A percentile compares a stretch with the other conserved stretches of the same genome.
phyloP scores from a whole-genome alignment of 78 protist species.

The Dictyostelium firmibasis region DNA sequence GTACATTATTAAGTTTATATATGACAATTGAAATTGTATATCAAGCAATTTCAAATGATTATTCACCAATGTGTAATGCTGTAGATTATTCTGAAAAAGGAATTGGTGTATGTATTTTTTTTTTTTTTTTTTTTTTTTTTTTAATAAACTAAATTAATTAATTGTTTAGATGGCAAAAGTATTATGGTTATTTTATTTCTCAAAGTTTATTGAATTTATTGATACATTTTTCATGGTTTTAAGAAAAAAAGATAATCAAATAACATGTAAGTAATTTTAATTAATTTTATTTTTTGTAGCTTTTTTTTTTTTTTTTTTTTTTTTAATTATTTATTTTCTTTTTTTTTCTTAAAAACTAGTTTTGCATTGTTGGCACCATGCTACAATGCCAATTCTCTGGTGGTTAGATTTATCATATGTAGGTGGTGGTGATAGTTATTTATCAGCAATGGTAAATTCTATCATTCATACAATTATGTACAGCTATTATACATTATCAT shows the following conservation, averaged over 20 bases:
- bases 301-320: not conserved
- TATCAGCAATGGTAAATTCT: conserved; percentile 65
- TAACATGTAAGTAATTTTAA: conserved; percentile 36
- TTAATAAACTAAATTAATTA: no score
- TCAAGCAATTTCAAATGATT: conserved; percentile 56
- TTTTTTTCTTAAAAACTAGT: not conserved
- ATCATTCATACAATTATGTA: conserved; percentile 79
- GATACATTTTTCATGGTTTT: conserved; percentile 75
- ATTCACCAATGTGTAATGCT: conserved; percentile 49
- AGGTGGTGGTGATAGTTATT: conserved; percentile 80
- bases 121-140: not conserved
- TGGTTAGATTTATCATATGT: conserved; percentile 39
- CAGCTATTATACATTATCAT: conserved; percentile 69
- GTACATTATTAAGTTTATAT: conserved; percentile 26
- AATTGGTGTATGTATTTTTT: conserved; percentile 41
- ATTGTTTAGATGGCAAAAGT: conserved; percentile 84
- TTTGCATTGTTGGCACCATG: conserved; percentile 82
- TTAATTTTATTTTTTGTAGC: no score
- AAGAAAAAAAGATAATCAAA: conserved; percentile 58
- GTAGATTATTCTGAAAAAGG: conserved; percentile 63
- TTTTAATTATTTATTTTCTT: not conserved
- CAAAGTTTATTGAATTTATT: conserved; percentile 56
- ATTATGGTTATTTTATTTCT: conserved; percentile 70
- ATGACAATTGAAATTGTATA: conserved; percentile 28
- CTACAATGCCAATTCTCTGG: conserved; percentile 63